phyloP scores from a whole-genome alignment of 495 filamentous ascomycete genomes.

The Aspergillus cavernicola region DNA sequence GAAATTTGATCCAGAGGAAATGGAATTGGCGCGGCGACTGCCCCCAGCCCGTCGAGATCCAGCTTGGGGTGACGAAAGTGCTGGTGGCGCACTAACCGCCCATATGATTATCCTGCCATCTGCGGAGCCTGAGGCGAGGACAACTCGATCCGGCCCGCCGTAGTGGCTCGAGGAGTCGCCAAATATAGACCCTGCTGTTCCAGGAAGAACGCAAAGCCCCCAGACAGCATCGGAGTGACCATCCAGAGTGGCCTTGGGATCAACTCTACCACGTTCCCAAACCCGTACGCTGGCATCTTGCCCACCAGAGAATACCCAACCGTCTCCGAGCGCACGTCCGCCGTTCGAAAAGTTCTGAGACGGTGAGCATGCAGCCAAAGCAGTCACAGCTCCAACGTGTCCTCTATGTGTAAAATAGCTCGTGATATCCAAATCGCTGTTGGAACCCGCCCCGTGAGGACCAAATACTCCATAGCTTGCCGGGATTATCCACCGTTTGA shows the following conservation, averaged over 20 bases:
- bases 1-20: constrained; percentile 86
- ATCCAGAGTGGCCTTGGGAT: constrained; percentile 91
- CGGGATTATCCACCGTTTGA: constrained; percentile 96
- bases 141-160: constrained; percentile 75
- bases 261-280: constrained; percentile 90
- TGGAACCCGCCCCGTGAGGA: constrained; percentile 45
- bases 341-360: constrained; percentile 83
- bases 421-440: constrained; percentile 80
- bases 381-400: constrained; percentile 85
- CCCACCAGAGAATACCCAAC: constrained; percentile 97
- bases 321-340: constrained; percentile 78
- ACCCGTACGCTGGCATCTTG: constrained; percentile 90
- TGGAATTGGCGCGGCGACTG: constrained; percentile 80
- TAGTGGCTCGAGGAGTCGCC: constrained; percentile 62
- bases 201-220: constrained; percentile 91
- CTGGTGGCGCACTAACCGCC: constrained; percentile 90
- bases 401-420: constrained; percentile 94
- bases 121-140: constrained; percentile 87
- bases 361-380: constrained; percentile 79
- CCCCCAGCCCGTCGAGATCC: constrained; percentile 66
- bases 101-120: constrained; percentile 92
- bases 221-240: constrained; percentile 95
- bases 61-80: constrained; percentile 72
- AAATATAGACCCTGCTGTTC: constrained; percentile 72
- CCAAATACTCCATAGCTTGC: constrained; percentile 62